Evolutionary conservation across 1,284 basidiomycete genomes (phyloP).

Genomic region (Heterobasidion annosum): DNA sequence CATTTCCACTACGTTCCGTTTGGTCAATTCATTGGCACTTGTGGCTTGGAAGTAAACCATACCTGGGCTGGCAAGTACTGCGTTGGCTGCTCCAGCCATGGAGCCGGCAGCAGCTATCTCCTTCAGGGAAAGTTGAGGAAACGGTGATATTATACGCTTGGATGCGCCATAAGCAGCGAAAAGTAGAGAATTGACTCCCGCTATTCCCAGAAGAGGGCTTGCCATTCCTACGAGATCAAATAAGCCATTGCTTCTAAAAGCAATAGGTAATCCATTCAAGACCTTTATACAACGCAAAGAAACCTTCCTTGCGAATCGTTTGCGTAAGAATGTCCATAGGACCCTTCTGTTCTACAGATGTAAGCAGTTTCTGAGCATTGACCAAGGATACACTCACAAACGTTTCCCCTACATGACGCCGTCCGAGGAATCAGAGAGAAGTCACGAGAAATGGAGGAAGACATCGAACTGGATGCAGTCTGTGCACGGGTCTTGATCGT

Average conservation of each 20-base stretch:
- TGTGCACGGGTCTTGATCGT: constrained; percentile 82
- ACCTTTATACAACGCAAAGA: constrained; percentile 92
- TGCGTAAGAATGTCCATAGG: constrained; percentile 83
- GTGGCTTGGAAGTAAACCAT: constrained; percentile 10
- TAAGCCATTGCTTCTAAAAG: background rate
- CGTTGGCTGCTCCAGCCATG: constrained; percentile 87
- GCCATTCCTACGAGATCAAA: constrained; percentile 59
- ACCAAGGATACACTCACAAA: constrained; percentile 49
- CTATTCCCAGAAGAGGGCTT: constrained; percentile 88
- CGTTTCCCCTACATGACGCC: constrained; percentile 51
- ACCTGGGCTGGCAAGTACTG: constrained; percentile 86
- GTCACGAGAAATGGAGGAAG: constrained; percentile 3
- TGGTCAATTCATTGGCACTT: background rate
- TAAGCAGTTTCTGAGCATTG: background rate
- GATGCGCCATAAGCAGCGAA: constrained; percentile 86
- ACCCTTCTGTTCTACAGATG: constrained; percentile 55
- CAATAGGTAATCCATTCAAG: background rate
- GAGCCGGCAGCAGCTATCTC: constrained; percentile 82
- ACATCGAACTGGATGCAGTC: constrained; percentile 57
- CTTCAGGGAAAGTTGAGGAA: constrained; percentile 69
- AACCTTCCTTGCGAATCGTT: constrained; percentile 81
- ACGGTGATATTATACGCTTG: constrained; percentile 81
- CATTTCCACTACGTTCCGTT: constrained; percentile 57
- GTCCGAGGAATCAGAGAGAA: constrained; percentile 1
- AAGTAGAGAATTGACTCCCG: constrained; percentile 91